Percentiles rank a stretch among this genome's conserved stretches.
phyloP scores from a whole-genome alignment of 2,329 filamentous ascomycete genomes.

The Aphanocladium album region DNA sequence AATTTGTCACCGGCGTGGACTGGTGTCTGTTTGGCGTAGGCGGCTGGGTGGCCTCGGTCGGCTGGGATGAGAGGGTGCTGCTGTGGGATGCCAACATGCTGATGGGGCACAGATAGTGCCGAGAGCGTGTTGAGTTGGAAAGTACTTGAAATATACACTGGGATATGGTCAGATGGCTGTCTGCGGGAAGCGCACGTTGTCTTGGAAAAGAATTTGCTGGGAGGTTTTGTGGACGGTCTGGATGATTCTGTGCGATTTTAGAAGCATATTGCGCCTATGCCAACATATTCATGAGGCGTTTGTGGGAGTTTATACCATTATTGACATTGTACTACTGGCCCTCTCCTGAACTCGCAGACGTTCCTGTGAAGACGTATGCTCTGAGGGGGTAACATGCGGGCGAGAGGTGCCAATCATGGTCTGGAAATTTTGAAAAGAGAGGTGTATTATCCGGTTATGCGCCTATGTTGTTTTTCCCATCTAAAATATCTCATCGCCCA shows the following conservation, averaged over 20 bases:
- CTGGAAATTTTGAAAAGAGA: conserved; percentile 3
- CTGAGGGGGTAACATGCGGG: too few species aligned
- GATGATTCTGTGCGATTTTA: too few species aligned
- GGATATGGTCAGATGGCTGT: too few species aligned
- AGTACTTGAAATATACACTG: too few species aligned
- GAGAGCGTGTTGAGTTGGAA: neutral
- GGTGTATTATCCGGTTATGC: conserved; percentile 12
- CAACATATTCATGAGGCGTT: conserved; percentile 6
- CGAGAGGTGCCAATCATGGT: too few species aligned
- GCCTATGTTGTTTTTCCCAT: conserved; percentile 1
- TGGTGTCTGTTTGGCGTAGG: conserved; percentile 97
- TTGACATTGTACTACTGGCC: neutral
- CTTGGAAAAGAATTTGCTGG: neutral
- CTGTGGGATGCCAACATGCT: conserved; percentile 79
- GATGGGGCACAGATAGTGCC: conserved; percentile 24
- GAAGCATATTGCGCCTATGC: too few species aligned
- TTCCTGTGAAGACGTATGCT: neutral
- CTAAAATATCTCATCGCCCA: conserved; percentile 1
- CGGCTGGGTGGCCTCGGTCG: conserved; percentile 90
- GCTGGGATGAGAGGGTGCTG: conserved; percentile 88
- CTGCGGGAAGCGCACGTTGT: too few species aligned
- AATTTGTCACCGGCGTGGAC: conserved; percentile 93
- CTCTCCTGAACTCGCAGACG: neutral
- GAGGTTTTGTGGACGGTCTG: too few species aligned
- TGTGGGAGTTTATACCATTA: conserved; percentile 1